Base-by-base conservation (phyloP, 2,329 filamentous ascomycete species). In the Aspergillus sp. region DNA sequence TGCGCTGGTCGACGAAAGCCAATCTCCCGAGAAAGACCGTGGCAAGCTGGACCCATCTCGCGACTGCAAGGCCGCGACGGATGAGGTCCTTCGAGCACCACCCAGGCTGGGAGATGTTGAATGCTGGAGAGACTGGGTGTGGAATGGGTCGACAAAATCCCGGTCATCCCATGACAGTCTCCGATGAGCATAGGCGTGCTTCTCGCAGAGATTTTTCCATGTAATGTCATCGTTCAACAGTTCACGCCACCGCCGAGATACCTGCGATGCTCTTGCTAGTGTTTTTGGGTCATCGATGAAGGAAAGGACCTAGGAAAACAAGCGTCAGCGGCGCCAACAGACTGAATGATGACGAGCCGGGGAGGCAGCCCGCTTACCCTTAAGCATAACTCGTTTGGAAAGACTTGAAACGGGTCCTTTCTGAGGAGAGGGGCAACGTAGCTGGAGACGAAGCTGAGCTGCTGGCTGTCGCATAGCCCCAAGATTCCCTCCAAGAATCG, bases 281-380 rank as follows among this genome's bases (percentile, higher is more conserved):
- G 95, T 95, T 69, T 92, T 94, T 1, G 94, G 92, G 67, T 99
- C 94, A 66, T 99, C 94, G 66, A 99, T 93, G 70, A 96, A 99
- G 41, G 93, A 96, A 47, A 99, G 80, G 59, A 99, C 89, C 88
- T 96, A 56, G 20, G 42, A 21, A 45, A 3, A 34, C n/a, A 45
- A 3, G 21, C 25, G 20, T 21, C 32, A 19, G 21, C 4, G 42
- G 29, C 10, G 42, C 16, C 21, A 49, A 50, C 21, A 47, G 29
- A 23, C 16, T 19, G 10, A 34, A 46, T 6, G 34, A 13, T 5
- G 31, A 9, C 14, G 16, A n/a, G 16, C 32, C 4, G 21, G 14
- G 20, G 14, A 31, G 13, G 14, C 11, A 40, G 13, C 13, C 34
- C 16, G 34, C 87, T 69, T 82, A 95, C 91, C 65, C 91, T 81